Conservation (phyloP, 257 asterid genomes). For the Solanum chmielewskii region DNA sequence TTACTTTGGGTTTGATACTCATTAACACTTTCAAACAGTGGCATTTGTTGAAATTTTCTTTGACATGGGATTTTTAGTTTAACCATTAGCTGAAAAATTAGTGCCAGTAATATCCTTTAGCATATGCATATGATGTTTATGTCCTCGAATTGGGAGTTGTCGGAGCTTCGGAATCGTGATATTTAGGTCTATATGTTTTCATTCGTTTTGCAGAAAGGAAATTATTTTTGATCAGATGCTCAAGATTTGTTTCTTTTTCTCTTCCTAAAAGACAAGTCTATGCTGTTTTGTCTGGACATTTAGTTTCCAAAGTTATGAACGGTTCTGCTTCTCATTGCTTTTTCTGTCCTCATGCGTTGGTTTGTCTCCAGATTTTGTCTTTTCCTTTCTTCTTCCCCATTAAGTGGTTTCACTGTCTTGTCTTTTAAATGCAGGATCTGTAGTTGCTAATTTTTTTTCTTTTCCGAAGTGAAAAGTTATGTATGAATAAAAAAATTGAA, state of each 20-base stretch:
- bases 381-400: not conserved
- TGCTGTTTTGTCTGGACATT: not conserved
- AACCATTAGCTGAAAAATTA: not conserved
- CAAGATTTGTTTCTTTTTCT: not conserved
- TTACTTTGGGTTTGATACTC: not conserved
- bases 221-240: not conserved
- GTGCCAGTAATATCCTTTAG: not conserved
- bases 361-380: not conserved
- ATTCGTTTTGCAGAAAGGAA: not conserved
- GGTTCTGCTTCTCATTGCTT: not conserved
- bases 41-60: not conserved
- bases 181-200: not conserved
- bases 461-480: not conserved
- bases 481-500: not conserved
- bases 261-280: not conserved
- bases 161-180: not conserved
- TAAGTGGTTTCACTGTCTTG: not conserved
- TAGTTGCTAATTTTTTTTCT: not conserved
- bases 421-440: not conserved
- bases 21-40: not conserved
- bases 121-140: not conserved
- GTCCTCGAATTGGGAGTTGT: not conserved
- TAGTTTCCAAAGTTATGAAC: not conserved
- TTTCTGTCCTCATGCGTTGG: not conserved
- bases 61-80: not conserved